Evolutionary conservation across 1,284 basidiomycete species (phyloP).

Genomic region (Trichosporon sp.): DNA sequence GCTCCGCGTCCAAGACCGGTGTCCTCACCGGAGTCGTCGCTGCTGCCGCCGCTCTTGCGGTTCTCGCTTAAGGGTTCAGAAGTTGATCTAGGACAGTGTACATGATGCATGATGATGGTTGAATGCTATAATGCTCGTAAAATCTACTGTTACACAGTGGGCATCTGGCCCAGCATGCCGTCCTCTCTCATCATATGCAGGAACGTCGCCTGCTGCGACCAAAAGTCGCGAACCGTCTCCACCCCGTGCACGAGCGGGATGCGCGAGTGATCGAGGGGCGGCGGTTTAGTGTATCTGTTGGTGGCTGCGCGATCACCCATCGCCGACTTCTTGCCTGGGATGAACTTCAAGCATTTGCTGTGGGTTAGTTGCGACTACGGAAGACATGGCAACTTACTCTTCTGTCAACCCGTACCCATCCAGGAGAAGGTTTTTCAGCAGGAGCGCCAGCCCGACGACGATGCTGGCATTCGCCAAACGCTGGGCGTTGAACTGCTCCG

Average conservation of each 20-base stretch:
- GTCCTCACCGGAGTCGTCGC: background rate
- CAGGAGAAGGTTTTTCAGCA: constrained; percentile 79
- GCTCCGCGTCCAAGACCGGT: background rate
- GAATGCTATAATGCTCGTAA: constrained; percentile 2
- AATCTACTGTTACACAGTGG: constrained; percentile 9
- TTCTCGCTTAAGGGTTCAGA: background rate
- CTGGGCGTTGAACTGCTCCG: constrained; percentile 27
- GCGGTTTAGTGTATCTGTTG: constrained; percentile 38
- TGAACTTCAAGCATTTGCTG: constrained; percentile 59
- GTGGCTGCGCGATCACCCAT: constrained; percentile 73
- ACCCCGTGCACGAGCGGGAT: constrained; percentile 34
- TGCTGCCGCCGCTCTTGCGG: background rate
- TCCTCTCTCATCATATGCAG: constrained; percentile 35
- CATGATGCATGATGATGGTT: constrained; percentile 7
- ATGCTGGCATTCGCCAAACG: constrained; percentile 56
- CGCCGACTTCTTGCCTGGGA: constrained; percentile 76
- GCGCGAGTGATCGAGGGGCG: constrained; percentile 29
- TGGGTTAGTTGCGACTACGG: background rate
- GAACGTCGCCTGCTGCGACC: constrained; percentile 34
- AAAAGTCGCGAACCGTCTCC: constrained; percentile 39
- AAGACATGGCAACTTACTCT: constrained; percentile 58
- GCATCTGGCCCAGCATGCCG: constrained; percentile 26
- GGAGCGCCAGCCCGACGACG: constrained; percentile 70
- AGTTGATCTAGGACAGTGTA: background rate
- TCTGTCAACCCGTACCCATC: constrained; percentile 73